A percentile compares a stretch with the other conserved stretches of the same genome.
Conservation (phyloP, 306 rosid genomes). For the Dryas octopetala region DNA sequence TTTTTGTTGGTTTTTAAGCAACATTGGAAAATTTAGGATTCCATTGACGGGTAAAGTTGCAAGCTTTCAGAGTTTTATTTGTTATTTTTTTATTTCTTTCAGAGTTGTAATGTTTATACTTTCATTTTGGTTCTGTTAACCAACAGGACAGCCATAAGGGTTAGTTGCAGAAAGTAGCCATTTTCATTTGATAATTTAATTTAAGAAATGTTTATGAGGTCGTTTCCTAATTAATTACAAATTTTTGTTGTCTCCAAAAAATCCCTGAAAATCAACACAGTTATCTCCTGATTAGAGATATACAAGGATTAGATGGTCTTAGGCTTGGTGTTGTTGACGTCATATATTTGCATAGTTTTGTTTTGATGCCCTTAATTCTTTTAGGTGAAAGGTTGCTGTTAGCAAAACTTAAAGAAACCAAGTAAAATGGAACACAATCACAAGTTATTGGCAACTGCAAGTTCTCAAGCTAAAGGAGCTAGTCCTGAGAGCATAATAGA, state of each 20-base stretch:
- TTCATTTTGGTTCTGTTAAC: no score
- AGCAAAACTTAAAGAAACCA: not conserved
- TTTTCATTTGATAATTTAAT: not conserved
- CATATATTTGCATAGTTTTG: not conserved
- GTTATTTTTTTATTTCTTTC: no score
- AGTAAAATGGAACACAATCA: not conserved
- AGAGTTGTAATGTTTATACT: no score
- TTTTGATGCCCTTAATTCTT: not conserved
- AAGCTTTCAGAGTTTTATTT: no score
- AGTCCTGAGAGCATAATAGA: not conserved
- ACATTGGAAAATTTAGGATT: no score
- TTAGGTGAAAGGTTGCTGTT: not conserved
- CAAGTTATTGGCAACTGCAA: not conserved
- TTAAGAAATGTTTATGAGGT: not conserved
- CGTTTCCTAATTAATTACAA: not conserved
- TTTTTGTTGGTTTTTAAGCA: no score
- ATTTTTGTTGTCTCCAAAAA: not conserved
- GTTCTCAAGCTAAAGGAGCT: constrained; percentile 2
- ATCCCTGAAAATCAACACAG: not conserved
- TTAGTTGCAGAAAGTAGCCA: no score
- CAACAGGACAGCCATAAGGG: no score
- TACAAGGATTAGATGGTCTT: not conserved
- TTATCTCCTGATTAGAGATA: not conserved
- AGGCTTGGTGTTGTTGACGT: not conserved
- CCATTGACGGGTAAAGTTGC: no score